Percentiles rank a stretch among this genome's conserved stretches.
Evolutionary conservation across 2,329 filamentous ascomycete genomes (phyloP).

Genomic region (Emmonsiellopsis sp.): DNA sequence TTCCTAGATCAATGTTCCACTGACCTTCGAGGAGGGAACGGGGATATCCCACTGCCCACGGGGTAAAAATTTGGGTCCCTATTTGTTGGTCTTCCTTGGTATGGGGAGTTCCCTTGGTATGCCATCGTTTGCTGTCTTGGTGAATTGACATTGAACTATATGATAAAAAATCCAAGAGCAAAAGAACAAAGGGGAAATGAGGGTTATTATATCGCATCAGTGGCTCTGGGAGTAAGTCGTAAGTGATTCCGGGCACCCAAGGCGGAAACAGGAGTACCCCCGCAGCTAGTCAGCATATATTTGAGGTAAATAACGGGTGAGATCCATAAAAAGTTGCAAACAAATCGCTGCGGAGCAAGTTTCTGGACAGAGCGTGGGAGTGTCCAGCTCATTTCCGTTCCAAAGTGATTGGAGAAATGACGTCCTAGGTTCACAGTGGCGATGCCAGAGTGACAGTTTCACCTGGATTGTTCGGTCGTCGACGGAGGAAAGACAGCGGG

Average conservation of each 20-base stretch:
- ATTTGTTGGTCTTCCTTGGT: slow-evolving; percentile 5
- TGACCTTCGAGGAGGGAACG: slow-evolving; percentile 13
- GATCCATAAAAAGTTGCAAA: no score
- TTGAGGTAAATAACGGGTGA: no score
- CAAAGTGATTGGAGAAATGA: neutral
- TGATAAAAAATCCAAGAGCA: neutral
- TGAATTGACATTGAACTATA: slow-evolving; percentile 3
- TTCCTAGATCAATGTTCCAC: slow-evolving; percentile 1
- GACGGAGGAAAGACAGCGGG: neutral
- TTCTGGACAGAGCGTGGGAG: neutral
- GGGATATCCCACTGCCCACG: slow-evolving; percentile 5
- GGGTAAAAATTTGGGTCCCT: slow-evolving; percentile 9
- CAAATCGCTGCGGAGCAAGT: no score
- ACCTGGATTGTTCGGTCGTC: neutral
- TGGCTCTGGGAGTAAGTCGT: neutral
- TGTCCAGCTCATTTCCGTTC: neutral
- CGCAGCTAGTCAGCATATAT: neutral
- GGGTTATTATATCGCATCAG: neutral
- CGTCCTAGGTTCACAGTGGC: neutral
- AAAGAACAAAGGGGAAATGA: neutral
- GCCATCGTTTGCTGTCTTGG: slow-evolving; percentile 7
- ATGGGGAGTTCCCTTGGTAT: slow-evolving; percentile 10
- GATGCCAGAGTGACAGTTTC: neutral
- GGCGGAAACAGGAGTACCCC: neutral
- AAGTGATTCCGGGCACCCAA: neutral